Conservation (phyloP, 345 rosid species). For the Mallotus nudiflorus region DNA sequence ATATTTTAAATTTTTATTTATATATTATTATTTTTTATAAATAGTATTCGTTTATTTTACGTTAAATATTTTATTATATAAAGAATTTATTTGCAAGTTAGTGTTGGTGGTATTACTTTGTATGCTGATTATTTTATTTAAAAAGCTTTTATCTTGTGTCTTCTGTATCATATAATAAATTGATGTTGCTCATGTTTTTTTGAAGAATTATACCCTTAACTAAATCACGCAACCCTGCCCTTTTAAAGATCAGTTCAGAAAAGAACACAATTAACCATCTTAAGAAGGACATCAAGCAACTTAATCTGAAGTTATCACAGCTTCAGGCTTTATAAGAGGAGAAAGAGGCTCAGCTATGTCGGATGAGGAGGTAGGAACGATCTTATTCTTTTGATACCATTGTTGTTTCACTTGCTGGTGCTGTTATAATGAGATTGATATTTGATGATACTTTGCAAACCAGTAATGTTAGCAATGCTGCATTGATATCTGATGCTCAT, state of each 20-base stretch:
- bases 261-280: constrained; percentile 47
- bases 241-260: constrained; percentile 62
- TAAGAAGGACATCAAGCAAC: constrained; percentile 58
- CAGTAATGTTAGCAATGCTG: constrained; percentile 31
- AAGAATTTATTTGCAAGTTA: too few relatives aligned
- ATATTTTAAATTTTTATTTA: too few relatives aligned
- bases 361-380: constrained; percentile 43
- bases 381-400: constrained; percentile 5
- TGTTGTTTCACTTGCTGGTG: constrained; percentile 2
- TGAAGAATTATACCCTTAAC: constrained; percentile 44
- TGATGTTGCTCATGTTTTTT: too few relatives aligned
- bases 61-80: too few relatives aligned
- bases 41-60: too few relatives aligned
- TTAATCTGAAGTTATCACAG: constrained; percentile 55
- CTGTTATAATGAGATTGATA: constrained; percentile 7
- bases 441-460: constrained; percentile 12
- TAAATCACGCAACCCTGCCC: constrained; percentile 59
- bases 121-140: too few relatives aligned
- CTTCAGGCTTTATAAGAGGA: constrained; percentile 69
- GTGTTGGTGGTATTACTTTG: too few relatives aligned
- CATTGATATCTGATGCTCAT: constrained; percentile 30
- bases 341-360: constrained; percentile 51
- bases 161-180: too few relatives aligned
- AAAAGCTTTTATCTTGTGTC: too few relatives aligned
- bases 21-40: too few relatives aligned